Percentiles rank a stretch among this genome's conserved stretches.
Conservation (phyloP, 306 rosid genomes). For the Albizia julibrissin region DNA sequence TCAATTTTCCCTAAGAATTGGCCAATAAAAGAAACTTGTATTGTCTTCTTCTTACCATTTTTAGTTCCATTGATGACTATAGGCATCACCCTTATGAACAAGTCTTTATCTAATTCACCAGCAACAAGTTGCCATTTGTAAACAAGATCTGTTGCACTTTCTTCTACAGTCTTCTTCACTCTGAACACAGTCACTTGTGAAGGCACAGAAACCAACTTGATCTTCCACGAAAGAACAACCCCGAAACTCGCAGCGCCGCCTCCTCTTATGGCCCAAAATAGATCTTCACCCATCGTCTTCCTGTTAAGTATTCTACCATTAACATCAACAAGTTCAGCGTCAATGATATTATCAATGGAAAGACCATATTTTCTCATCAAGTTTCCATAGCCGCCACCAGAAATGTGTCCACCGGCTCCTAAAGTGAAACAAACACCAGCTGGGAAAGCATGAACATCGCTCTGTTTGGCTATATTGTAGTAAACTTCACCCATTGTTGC, state of each 20-base stretch:
- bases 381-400: conserved; percentile 83
- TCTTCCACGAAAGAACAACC: conserved; percentile 45
- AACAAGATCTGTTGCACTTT: conserved; percentile 32
- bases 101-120: conserved; percentile 15
- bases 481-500: conserved; percentile 39
- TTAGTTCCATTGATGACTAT: conserved; percentile 10
- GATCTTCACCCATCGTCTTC: conserved; percentile 47
- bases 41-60: conserved; percentile 17
- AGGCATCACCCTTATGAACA: conserved; percentile 37
- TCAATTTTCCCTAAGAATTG: conserved; percentile 29
- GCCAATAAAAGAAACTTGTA: conserved; percentile 33
- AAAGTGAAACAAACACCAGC: conserved; percentile 55
- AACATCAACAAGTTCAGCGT: conserved; percentile 36
- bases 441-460: conserved; percentile 36
- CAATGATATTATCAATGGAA: conserved; percentile 57
- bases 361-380: conserved; percentile 77
- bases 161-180: conserved; percentile 15
- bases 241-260: conserved; percentile 54
- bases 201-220: conserved; percentile 34
- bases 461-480: conserved; percentile 22
- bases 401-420: conserved; percentile 71
- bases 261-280: conserved; percentile 53
- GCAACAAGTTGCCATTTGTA: conserved; percentile 43
- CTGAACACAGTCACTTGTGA: conserved; percentile 39
- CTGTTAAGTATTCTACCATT: conserved; percentile 39